Evolutionary conservation across 257 asterid species (phyloP).

Genomic region (Ligustrum vulgare): DNA sequence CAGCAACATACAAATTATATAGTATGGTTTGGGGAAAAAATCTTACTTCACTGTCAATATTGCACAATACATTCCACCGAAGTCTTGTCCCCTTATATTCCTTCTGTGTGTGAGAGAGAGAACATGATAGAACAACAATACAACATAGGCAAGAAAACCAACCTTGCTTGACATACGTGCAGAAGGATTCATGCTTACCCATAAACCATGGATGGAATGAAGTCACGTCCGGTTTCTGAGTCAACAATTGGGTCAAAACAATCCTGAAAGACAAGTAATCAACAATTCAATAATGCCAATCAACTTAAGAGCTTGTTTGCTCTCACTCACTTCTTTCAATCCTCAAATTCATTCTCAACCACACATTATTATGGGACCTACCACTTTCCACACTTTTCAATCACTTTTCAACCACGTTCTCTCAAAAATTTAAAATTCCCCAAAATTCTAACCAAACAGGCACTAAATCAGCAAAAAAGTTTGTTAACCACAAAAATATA

Average conservation of each 20-base stretch:
- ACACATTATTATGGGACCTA: too few relatives aligned
- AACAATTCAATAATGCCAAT: constrained; percentile 15
- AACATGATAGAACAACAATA: constrained; percentile 14
- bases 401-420: too few relatives aligned
- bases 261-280: constrained; percentile 59
- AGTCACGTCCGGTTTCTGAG: constrained; percentile 92
- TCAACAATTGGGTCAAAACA: constrained; percentile 92
- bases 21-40: constrained; percentile 6
- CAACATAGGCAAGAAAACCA: constrained; percentile 18
- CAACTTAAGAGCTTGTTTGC: too few relatives aligned
- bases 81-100: constrained; percentile 94
- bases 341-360: too few relatives aligned
- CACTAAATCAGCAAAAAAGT: neutral
- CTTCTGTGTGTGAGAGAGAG: constrained; percentile 49
- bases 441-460: too few relatives aligned
- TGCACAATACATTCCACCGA: constrained; percentile 95
- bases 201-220: constrained; percentile 94
- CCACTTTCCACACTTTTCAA: too few relatives aligned
- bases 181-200: constrained; percentile 57
- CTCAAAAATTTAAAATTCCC: too few relatives aligned
- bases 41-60: constrained; percentile 82
- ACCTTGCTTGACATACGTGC: neutral
- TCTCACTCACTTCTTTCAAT: too few relatives aligned
- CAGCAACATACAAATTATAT: neutral
- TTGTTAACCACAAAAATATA: neutral